Percentiles rank a stretch among this genome's conserved stretches.
Evolutionary conservation across 139 green algal genomes (phyloP).

Genomic region (Chloropicon primus): DNA sequence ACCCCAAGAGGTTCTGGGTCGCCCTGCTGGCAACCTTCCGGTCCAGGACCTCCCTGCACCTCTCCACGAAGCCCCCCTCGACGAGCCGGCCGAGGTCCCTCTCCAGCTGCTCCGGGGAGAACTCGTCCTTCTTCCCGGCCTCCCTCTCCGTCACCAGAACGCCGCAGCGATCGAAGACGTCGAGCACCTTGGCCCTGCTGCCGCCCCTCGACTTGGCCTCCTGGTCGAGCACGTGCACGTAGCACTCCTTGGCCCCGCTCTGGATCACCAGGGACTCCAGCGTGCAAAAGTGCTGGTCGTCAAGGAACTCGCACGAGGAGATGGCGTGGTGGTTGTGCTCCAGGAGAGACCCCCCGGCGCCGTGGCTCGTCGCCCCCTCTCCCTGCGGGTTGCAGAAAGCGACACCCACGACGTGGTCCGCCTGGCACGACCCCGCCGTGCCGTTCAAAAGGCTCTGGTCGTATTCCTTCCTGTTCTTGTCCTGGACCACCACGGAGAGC

Average conservation of each 20-base stretch:
- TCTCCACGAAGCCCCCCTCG: slow-evolving; percentile 42
- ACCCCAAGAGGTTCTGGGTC: slow-evolving; percentile 38
- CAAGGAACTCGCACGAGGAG: not conserved
- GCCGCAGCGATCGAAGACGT: slow-evolving; percentile 54
- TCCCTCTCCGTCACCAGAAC: slow-evolving; percentile 39
- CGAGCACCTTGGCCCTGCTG: slow-evolving; percentile 16
- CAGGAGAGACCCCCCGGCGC: no score
- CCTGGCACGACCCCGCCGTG: no score
- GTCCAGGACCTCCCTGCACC: slow-evolving; percentile 54
- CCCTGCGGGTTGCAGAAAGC: not conserved
- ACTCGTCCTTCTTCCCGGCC: slow-evolving; percentile 27
- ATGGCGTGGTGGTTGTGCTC: not conserved
- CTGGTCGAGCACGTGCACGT: not conserved
- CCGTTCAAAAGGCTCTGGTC: not conserved
- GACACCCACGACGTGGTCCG: not conserved
- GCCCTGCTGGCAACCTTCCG: slow-evolving; percentile 3
- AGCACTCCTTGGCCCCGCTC: not conserved
- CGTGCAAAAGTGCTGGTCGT: not conserved
- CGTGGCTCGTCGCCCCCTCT: no score
- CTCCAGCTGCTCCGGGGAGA: slow-evolving; percentile 55
- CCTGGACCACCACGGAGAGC: not conserved
- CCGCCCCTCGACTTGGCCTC: no score
- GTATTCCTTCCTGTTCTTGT: not conserved
- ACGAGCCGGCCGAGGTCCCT: slow-evolving; percentile 41
- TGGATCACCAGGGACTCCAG: not conserved